Base-by-base conservation (phyloP, 768 basidiomycete genomes). In the Termitomyces sp. region DNA sequence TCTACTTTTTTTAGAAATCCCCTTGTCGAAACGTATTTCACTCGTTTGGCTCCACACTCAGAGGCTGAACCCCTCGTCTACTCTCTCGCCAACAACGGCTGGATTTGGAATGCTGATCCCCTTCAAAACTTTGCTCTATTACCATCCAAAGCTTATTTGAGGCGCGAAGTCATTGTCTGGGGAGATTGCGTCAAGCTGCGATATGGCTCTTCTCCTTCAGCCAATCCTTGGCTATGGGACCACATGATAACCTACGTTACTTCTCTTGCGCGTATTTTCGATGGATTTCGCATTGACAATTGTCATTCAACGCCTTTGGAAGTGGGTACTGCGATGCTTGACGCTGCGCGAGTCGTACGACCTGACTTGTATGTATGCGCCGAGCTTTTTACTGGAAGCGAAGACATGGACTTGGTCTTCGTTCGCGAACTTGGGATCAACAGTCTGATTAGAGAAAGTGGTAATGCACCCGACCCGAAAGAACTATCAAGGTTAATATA, bases 251-350 rank as follows among this genome's bases (percentile, higher is more conserved):
- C 77, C 53, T 98, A 99, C 63, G 91, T 95, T 56, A 80, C 79
- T 48, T 78, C 79, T 9, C 86, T 98, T 27, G 97, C 96, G 0
- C 75, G 73, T 38, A 81, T 82, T 8, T 99, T 98, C 68, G 90
- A 98, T 59, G 97, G 97, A 10, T 99, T 99, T 82, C 85, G 97
- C 29, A 89, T 99, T 64, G 97, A 99, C 73, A 99, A 99, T 68
- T 97, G 94, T 60, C 96, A 99, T 73, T 98, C 96, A 4, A 99
- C 97, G 0, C 97, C 97, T 14, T 73, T 98, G 34, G 85, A 92
- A 62, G 94, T 98, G n/a, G 97, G 97, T n/a, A 87, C 88, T n/a
- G 77, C 80, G 44, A 87, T 99, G 77, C 85, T 99, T 35, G 97
- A 99, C 68, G 86, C 87, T 17, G 95, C 95, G 6, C 83, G 97